phyloP scores from a whole-genome alignment of 106 monocot species.

The Xerophyta viscosa region DNA sequence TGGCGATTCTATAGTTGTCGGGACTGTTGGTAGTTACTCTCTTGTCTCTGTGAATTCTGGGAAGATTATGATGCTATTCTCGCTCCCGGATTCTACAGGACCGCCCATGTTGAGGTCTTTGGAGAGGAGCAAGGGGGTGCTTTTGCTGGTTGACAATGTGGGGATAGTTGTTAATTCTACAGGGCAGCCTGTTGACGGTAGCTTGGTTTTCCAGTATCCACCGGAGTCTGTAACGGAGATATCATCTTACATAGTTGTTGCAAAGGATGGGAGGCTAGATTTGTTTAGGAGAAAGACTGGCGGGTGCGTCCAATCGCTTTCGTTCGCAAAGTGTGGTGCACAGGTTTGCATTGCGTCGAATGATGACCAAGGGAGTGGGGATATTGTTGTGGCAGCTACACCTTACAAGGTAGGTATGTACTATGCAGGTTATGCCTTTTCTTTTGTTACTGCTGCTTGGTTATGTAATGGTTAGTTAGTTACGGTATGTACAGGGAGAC shows the following conservation, averaged over 20 bases:
- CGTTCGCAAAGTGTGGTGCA: conserved; percentile 26
- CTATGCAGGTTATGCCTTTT: not conserved
- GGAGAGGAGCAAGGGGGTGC: conserved; percentile 47
- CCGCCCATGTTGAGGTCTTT: conserved; percentile 52
- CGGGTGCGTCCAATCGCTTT: conserved; percentile 48
- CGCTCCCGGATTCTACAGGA: conserved; percentile 69
- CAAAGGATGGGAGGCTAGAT: conserved; percentile 51
- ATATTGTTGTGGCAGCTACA: conserved; percentile 51
- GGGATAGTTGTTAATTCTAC: conserved; percentile 52
- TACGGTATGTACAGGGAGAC: no score
- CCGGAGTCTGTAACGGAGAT: conserved; percentile 64
- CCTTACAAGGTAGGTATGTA: conserved; percentile 68
- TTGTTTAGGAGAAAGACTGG: conserved; percentile 68
- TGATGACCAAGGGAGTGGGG: conserved; percentile 50
- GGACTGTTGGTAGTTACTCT: conserved; percentile 47
- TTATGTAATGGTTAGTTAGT: no score
- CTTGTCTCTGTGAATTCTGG: conserved; percentile 42
- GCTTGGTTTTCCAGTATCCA: conserved; percentile 54
- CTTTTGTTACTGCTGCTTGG: not conserved
- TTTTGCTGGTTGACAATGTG: conserved; percentile 86
- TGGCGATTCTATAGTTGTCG: conserved; percentile 70
- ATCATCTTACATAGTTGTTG: conserved; percentile 54
- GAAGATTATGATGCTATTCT: conserved; percentile 45
- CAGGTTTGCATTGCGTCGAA: conserved; percentile 34
- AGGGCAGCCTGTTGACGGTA: conserved; percentile 89